A percentile compares a stretch with the other conserved stretches of the same genome.
Evolutionary conservation across 768 basidiomycete genomes (phyloP).

Genomic region (Mycena leptocephala): DNA sequence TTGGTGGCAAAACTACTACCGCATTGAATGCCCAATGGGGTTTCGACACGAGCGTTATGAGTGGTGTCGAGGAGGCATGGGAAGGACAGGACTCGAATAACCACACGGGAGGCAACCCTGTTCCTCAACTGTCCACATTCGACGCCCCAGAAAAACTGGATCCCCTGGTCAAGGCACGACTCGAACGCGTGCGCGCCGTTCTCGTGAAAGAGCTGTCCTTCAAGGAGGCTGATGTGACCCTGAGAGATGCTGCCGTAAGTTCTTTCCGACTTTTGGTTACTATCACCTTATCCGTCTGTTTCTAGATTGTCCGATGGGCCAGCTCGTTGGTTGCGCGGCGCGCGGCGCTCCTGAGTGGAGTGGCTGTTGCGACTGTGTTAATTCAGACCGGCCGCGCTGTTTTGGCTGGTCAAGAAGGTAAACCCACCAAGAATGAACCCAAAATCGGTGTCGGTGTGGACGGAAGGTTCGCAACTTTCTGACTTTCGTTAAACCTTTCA

Average conservation of each 20-base stretch:
- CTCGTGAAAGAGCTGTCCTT: constrained; percentile 78
- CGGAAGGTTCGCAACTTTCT: constrained; percentile 85
- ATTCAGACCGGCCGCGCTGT: constrained; percentile 84
- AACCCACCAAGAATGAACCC: constrained; percentile 53
- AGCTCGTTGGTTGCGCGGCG: constrained; percentile 84
- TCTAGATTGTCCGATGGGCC: constrained; percentile 87
- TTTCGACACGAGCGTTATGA: constrained; percentile 94
- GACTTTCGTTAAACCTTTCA: background rate
- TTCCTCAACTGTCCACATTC: constrained; percentile 57
- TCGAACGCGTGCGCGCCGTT: constrained; percentile 73
- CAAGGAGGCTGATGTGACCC: constrained; percentile 66
- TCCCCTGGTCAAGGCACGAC: constrained; percentile 50
- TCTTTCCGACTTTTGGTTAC: background rate
- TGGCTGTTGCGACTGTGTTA: constrained; percentile 89
- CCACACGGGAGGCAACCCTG: constrained; percentile 41
- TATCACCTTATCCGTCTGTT: constrained; percentile 51
- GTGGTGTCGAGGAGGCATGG: constrained; percentile 87
- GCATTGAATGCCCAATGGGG: constrained; percentile 93
- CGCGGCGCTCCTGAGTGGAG: constrained; percentile 88
- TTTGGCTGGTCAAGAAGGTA: constrained; percentile 59
- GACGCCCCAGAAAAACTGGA: constrained; percentile 49
- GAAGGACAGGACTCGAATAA: constrained; percentile 55
- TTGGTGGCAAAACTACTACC: constrained; percentile 83
- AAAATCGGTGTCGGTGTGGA: constrained; percentile 91
- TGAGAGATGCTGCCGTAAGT: constrained; percentile 72